Evolutionary conservation across 257 asterid genomes (phyloP).

Genomic region (Buddleja alternifolia): DNA sequence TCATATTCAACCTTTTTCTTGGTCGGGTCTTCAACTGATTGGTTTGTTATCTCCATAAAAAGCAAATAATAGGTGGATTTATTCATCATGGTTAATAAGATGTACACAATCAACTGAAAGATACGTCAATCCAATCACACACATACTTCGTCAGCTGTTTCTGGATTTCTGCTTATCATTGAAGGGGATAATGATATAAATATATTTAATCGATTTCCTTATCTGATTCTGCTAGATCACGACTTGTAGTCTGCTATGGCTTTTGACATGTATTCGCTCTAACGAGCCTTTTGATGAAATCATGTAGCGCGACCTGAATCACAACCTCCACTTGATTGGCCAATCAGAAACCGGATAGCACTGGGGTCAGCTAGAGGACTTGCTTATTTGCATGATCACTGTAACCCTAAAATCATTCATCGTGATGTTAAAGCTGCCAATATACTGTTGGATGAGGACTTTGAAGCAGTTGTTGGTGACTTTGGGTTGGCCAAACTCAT

Average conservation of each 20-base stretch:
- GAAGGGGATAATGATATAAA: too few species aligned
- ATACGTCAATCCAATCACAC: too few species aligned
- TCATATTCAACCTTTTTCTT: slow-evolving; percentile 17
- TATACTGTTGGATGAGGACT: slow-evolving; percentile 83
- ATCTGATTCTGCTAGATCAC: too few species aligned
- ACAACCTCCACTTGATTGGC: slow-evolving; percentile 81
- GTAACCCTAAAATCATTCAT: slow-evolving; percentile 89
- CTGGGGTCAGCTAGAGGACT: slow-evolving; percentile 93
- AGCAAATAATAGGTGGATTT: slow-evolving; percentile 1
- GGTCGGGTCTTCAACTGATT: background rate
- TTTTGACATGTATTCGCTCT: background rate
- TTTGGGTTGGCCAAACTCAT: slow-evolving; percentile 93
- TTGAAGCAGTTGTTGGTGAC: slow-evolving; percentile 95
- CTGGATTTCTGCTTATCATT: too few species aligned
- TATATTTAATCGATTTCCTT: too few species aligned
- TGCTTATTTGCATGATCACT: slow-evolving; percentile 90
- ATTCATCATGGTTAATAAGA: background rate
- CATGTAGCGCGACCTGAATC: slow-evolving; percentile 69
- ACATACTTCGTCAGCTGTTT: too few species aligned
- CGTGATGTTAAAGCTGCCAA: slow-evolving; percentile 92
- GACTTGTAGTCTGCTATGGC: background rate
- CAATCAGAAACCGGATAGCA: slow-evolving; percentile 68
- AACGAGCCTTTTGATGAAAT: slow-evolving; percentile 12
- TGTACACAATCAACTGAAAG: too few species aligned
- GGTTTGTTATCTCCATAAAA: slow-evolving; percentile 2